Evolutionary conservation across 2,329 filamentous ascomycete genomes (phyloP).

Genomic region (Fusarium humuli): DNA sequence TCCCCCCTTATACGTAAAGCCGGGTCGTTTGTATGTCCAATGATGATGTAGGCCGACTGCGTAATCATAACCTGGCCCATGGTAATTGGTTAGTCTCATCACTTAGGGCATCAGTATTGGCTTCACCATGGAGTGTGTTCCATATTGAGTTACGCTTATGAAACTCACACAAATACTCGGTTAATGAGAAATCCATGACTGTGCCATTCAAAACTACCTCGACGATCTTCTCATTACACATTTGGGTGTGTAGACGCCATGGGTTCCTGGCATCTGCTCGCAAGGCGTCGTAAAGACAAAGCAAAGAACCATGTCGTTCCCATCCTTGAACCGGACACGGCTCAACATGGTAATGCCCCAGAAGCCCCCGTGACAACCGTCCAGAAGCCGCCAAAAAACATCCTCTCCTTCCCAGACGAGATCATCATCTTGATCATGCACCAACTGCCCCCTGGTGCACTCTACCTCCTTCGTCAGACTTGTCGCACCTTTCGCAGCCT

Average conservation of each 20-base stretch:
- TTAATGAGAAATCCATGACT: background rate
- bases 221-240: background rate
- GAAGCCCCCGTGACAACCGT: too few relatives aligned
- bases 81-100: background rate
- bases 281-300: background rate
- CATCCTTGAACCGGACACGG: background rate
- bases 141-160: background rate
- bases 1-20: background rate
- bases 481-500: background rate
- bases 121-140: background rate
- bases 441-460: background rate
- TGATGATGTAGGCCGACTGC: background rate
- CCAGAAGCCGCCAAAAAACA: accelerated
- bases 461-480: background rate
- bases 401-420: background rate
- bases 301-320: background rate
- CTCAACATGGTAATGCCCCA: background rate
- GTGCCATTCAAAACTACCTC: background rate
- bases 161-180: background rate
- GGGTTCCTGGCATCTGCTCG: background rate
- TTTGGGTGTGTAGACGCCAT: background rate
- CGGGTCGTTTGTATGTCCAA: background rate
- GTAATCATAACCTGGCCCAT: background rate
- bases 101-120: background rate
- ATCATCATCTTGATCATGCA: background rate